Conservation (phyloP, 495 filamentous ascomycete genomes). For the Rhypophila decipiens region DNA sequence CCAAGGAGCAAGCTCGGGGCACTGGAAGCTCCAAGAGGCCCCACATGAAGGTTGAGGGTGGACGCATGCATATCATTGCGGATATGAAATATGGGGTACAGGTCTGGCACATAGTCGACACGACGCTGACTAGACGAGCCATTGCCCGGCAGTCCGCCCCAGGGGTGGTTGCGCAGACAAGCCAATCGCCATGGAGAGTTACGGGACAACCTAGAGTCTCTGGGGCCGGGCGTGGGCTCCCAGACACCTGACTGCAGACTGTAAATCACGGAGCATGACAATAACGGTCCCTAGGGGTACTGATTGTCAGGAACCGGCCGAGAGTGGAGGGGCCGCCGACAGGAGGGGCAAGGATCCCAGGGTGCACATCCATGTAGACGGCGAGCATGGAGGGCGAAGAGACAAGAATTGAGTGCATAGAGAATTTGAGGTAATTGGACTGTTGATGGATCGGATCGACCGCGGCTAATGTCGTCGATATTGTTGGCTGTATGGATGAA, state of each 20-base stretch:
- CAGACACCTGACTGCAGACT: not conserved
- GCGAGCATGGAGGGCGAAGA: too few relatives aligned
- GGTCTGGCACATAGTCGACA: not conserved
- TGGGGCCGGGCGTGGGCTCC: not conserved
- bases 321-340: not conserved
- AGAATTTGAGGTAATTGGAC: not conserved
- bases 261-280: not conserved
- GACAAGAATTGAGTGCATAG: too few relatives aligned
- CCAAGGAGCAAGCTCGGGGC: not conserved
- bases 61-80: too few relatives aligned
- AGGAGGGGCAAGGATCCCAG: not conserved
- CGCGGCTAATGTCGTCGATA: slow-evolving; percentile 23
- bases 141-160: not conserved
- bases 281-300: too few relatives aligned
- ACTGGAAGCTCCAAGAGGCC: slow-evolving; percentile 1
- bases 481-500: slow-evolving; percentile 12
- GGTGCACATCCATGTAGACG: not conserved
- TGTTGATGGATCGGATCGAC: slow-evolving; percentile 5
- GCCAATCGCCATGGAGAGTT: too few relatives aligned
- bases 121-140: too few relatives aligned
- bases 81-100: not conserved
- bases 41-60: not conserved
- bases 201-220: too few relatives aligned
- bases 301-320: not conserved
- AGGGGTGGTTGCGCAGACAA: too few relatives aligned